Conservation (phyloP, 805 yeast genomes). For the Metschnikowia noctiluminum region DNA sequence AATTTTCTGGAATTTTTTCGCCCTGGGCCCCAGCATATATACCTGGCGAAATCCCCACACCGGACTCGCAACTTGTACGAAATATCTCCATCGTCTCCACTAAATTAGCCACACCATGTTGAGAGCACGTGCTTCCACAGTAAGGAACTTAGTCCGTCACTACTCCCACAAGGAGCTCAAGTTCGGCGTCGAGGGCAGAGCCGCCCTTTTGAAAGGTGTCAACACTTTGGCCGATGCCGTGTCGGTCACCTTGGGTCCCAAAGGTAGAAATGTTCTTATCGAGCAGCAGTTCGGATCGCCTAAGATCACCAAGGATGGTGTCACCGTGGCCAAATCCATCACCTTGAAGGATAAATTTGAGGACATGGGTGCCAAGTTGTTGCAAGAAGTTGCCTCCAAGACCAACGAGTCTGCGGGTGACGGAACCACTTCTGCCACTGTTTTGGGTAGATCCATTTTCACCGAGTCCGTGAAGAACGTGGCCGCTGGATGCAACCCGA, state of each 20-base stretch:
- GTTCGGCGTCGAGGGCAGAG: constrained; percentile 97
- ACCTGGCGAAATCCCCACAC: constrained; percentile 9
- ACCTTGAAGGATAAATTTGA: constrained; percentile 85
- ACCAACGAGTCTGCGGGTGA: constrained; percentile 98
- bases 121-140: constrained; percentile 47
- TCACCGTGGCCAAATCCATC: constrained; percentile 88
- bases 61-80: constrained; percentile 3
- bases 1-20: constrained; percentile 19
- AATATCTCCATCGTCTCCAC: background rate
- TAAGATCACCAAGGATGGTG: constrained; percentile 98
- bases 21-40: constrained; percentile 4
- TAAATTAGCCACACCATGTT: constrained; percentile 32
- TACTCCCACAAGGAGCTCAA: constrained; percentile 86
- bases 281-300: constrained; percentile 97
- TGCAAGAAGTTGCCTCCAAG: constrained; percentile 96
- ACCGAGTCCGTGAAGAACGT: constrained; percentile 94
- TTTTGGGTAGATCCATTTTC: constrained; percentile 91
- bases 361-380: constrained; percentile 91
- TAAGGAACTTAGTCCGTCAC: constrained; percentile 44
- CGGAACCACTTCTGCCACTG: constrained; percentile 97
- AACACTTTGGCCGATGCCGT: constrained; percentile 95
- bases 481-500: constrained; percentile 98
- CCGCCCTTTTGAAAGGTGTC: constrained; percentile 90
- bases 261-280: constrained; percentile 94
- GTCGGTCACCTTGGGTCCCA: constrained; percentile 94